Evolutionary conservation across 78 protist species (phyloP).

Genomic region (Cavenderia fasciculata): DNA sequence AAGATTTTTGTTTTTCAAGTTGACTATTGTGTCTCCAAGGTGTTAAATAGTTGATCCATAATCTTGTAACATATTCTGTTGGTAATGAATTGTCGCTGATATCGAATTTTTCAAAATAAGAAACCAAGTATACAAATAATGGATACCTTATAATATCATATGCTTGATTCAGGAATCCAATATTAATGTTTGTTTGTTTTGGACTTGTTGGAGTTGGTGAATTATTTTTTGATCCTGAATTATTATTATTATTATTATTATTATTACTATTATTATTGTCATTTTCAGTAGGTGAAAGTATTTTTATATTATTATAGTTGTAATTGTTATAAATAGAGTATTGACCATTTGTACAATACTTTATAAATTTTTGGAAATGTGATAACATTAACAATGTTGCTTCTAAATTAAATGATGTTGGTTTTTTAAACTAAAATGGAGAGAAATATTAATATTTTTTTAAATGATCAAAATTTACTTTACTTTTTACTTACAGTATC

Average conservation of each 20-base stretch:
- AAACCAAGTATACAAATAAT: slow-evolving; percentile 1
- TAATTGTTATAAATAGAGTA: too few relatives aligned
- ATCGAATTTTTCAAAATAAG: slow-evolving; percentile 39
- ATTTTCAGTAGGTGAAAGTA: too few relatives aligned
- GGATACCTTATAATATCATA: slow-evolving; percentile 5
- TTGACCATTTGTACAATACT: neutral
- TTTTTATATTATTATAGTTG: too few relatives aligned
- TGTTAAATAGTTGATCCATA: slow-evolving; percentile 24
- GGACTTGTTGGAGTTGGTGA: too few relatives aligned
- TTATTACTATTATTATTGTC: too few relatives aligned
- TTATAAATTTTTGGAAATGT: slow-evolving; percentile 13
- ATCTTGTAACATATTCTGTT: slow-evolving; percentile 6
- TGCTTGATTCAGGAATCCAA: too few relatives aligned
- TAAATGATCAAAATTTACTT: neutral
- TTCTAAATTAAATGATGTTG: slow-evolving; percentile 17
- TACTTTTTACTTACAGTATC: neutral
- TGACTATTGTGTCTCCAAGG: slow-evolving; percentile 42
- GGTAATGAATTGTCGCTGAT: slow-evolving; percentile 17
- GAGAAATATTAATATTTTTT: neutral
- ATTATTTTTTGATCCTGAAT: too few relatives aligned
- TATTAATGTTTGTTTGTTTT: too few relatives aligned
- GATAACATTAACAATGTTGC: neutral
- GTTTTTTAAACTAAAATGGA: slow-evolving; percentile 19
- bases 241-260: too few relatives aligned
- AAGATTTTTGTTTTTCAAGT: neutral